These are phyloP conservation scores for Blastocystis sp. DNA, from an alignment of 352 stramenopile species.

Conservation along the genomic window DNA sequence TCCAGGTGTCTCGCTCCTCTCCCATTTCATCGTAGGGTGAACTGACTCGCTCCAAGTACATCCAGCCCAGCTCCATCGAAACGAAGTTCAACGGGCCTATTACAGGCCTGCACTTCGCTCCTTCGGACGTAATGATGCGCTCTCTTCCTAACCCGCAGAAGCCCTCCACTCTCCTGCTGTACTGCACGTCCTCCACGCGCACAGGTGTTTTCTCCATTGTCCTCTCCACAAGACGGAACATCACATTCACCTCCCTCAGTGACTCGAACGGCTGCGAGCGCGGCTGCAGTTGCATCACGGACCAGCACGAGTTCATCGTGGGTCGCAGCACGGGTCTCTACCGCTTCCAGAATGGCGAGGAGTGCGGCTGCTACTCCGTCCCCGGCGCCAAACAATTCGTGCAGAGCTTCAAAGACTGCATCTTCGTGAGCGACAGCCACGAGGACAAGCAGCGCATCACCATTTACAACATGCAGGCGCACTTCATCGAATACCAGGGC, in stretches of 20 bases:
- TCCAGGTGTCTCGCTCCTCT: neutral
- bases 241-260: neutral
- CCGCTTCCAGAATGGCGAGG: constrained; percentile 4
- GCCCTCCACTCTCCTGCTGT: neutral
- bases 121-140: neutral
- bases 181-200: neutral
- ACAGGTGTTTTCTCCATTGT: neutral
- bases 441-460: constrained; percentile 7
- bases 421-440: neutral
- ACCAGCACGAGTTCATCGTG: constrained; percentile 12
- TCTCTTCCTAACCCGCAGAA: neutral
- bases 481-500: constrained; percentile 47
- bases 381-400: constrained; percentile 3
- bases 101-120: constrained; percentile 1
- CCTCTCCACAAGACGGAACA: neutral
- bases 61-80: neutral
- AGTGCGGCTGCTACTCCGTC: constrained; percentile 14
- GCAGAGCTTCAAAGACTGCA: constrained; percentile 39
- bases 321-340: constrained; percentile 7
- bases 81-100: neutral
- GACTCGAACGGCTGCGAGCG: neutral
- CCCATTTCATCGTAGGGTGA: neutral
- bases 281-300: constrained; percentile 39
- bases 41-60: neutral
- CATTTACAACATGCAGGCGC: constrained; percentile 50